Evolutionary conservation across 2,329 filamentous ascomycete species (phyloP), one percentile per base, ranked within the genome.

Genomic region (Pseudonectria buxi): DNA sequence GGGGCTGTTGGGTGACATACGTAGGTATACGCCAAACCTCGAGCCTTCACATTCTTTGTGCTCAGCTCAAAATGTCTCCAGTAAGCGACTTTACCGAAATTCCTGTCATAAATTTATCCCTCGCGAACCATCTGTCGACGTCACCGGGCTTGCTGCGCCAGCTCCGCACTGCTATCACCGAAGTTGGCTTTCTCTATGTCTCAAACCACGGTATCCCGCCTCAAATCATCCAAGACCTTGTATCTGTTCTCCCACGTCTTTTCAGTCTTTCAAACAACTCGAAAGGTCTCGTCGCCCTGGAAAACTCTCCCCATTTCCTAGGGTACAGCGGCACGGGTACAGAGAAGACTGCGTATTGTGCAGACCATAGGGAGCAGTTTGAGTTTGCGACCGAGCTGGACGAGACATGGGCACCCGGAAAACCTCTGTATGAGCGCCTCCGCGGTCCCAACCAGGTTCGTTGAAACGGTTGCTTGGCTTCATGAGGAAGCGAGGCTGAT

Each of bases 261-360:
- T 76, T 75, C 41, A 47, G 53, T 2, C 54, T 73, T 2, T 44
- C 62, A 0, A 32, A 46, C 1, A 42, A 47, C 3, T 50, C 55
- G 6, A 75, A 74, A 37, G 49, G 51, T 1, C 45, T 46, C 2
- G 51, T 72, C 9, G 65, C 65, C 0, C 57, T 74, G 13, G 54
- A 63, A 16, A 71, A 76, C 16, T 78, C 72, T 2, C 73, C 75
- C 9, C 75, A 78, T 49, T 78, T 81, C 37, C 58, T 81, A 3
- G 76, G 76, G 0, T 80, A 78, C 49, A 75, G 71, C 41, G 67
- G 61, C 1, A 64, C 66, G 13, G 75, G 74, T 0, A 61, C 68
- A 15, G 76, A 80, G 51, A 72, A 58, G 0, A 81, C 77, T 2
- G 68, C 71, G 0, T 72, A 73, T 0, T 55, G 58, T 33, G 46